Evolutionary conservation across 164 flowering plant species (phyloP), one percentile per base, ranked within the genome.

Genomic region (Tetracentron sinense): DNA sequence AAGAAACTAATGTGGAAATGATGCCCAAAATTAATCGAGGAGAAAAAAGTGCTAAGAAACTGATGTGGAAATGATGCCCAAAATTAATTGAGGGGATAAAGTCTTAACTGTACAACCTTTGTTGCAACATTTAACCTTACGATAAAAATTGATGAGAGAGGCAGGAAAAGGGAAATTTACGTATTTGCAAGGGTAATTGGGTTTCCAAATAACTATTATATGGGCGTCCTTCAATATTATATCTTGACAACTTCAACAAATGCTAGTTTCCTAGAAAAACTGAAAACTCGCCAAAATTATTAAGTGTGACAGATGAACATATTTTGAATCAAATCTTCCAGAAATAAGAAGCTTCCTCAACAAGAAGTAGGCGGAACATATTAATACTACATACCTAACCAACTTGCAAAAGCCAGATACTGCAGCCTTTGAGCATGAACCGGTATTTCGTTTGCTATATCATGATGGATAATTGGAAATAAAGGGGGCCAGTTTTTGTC

Each of bases 341-440:
- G 55, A 52, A 11, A 52, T 23, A 8, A 23, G 6, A 48, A 21
- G 20, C 23, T 49, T 48, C 42, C 30, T 8, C 42, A 27, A 17
- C 5, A 42, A 55, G 16, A 64, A 58, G 10, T 31, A 33, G 38
- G 27, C 3, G 12, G 6, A 14, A 33, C 6, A 59, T n/a, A 54
- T 20, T 30, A 27, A 52, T 31, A n/a, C 56, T 27, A 23, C 84
- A 66, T 82, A 94, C 99, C 99, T 84, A 94, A 79, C 99, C 99
- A 94, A 78, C 99, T 94, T 29, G 96, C 96, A 82, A 94, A 94
- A 59, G 99, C 99, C 77, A 94, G 72, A 79, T 94, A 94, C 82
- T 91, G 97, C 79, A 89, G 66, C 88, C 76, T 86, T 60, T 91
- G 99, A 71, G 97, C 97, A 85, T 91, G 88, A 54, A 79, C 77